phyloP scores from a whole-genome alignment of 2,329 filamentous ascomycete genomes.

The Samsoniella hepiali region DNA sequence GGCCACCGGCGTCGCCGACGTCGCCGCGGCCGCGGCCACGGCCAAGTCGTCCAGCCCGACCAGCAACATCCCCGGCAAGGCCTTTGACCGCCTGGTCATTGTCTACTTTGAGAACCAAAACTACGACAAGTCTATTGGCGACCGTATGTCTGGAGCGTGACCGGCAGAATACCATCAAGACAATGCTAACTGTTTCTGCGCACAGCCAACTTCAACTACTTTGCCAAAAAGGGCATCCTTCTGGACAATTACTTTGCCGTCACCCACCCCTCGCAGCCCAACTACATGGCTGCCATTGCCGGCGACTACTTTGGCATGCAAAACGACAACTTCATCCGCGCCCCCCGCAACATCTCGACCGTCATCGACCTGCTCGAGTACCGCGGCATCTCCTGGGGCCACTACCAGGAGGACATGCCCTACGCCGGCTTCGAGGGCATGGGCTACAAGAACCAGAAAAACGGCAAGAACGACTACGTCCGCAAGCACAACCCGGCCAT shows the following conservation, averaged over 20 bases:
- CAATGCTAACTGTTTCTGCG: not conserved
- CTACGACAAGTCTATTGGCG: constrained; percentile 60
- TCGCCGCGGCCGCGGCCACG: constrained; percentile 56
- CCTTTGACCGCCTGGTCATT: constrained; percentile 67
- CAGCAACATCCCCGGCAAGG: constrained; percentile 64
- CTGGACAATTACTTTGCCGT: constrained; percentile 49
- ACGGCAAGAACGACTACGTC: constrained; percentile 70
- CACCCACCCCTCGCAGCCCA: constrained; percentile 72
- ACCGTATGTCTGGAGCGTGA: constrained; percentile 47
- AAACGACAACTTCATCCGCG: constrained; percentile 61
- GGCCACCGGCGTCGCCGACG: constrained; percentile 47
- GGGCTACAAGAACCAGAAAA: constrained; percentile 61
- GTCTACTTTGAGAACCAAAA: constrained; percentile 79
- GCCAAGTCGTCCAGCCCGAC: constrained; percentile 59
- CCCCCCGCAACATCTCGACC: constrained; percentile 60
- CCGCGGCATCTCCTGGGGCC: constrained; percentile 62
- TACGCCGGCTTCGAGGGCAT: constrained; percentile 69
- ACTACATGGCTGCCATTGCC: constrained; percentile 66
- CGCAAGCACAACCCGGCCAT: constrained; percentile 75
- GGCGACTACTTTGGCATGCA: constrained; percentile 73
- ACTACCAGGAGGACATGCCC: constrained; percentile 77
- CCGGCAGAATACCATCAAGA: not conserved
- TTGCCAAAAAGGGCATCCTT: constrained; percentile 31
- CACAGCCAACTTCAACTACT: constrained; percentile 29
- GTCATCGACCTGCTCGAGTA: constrained; percentile 67